These are phyloP conservation scores for Colletotrichum sublineola DNA, from an alignment of 2,329 filamentous ascomycete species.

Conservation along the genomic window DNA sequence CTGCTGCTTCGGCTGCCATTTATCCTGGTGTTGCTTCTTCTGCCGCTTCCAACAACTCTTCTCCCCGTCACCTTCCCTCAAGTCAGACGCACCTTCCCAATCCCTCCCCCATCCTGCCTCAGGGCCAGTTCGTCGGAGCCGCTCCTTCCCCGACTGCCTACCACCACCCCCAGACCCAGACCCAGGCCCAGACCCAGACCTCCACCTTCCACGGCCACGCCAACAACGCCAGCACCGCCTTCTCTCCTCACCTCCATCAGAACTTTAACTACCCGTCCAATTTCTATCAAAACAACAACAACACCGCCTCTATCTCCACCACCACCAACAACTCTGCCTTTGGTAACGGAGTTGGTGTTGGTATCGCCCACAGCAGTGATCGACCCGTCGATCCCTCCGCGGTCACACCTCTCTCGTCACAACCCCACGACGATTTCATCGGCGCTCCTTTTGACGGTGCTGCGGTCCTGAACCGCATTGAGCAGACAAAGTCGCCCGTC, in stretches of 20 bases:
- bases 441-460: conserved; percentile 76
- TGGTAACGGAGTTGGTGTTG: conserved; percentile 44
- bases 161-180: conserved; percentile 47
- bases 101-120: conserved; percentile 61
- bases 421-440: conserved; percentile 69
- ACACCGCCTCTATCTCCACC: conserved; percentile 44
- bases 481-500: conserved; percentile 61
- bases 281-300: conserved; percentile 36
- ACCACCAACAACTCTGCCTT: conserved; percentile 42
- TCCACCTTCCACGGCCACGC: conserved; percentile 47
- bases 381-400: conserved; percentile 52
- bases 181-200: conserved; percentile 37
- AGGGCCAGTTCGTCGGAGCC: conserved; percentile 58
- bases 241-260: conserved; percentile 68
- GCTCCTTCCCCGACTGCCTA: conserved; percentile 39
- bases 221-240: conserved; percentile 90
- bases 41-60: conserved; percentile 58
- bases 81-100: conserved; percentile 55
- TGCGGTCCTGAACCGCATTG: conserved; percentile 71
- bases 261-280: conserved; percentile 32
- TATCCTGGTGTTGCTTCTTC: conserved; percentile 11
- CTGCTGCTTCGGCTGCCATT: conserved; percentile 44
- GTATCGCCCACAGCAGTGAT: conserved; percentile 43
- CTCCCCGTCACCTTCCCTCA: conserved; percentile 61
- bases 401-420: conserved; percentile 52